These are phyloP conservation scores for Inga leiocalycina DNA, from an alignment of 306 rosid species.

Conservation along the genomic window DNA sequence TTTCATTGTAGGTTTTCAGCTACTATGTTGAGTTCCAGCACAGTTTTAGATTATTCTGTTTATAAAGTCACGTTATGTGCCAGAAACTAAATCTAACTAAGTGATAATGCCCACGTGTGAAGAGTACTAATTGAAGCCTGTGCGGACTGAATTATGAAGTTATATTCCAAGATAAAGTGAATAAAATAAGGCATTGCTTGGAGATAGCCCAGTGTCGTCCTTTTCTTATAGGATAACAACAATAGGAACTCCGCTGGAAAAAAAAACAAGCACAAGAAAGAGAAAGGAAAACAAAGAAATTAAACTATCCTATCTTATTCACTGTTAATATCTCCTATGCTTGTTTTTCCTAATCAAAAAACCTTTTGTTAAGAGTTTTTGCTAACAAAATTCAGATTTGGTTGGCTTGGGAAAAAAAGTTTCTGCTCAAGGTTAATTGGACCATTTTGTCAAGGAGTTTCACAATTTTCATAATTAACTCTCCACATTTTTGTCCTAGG, in stretches of 20 bases:
- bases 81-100: slow-evolving; percentile 10
- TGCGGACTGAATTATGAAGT: not conserved
- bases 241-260: not conserved
- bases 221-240: not conserved
- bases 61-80: slow-evolving; percentile 1
- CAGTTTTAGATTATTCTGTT: not conserved
- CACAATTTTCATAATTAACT: not conserved
- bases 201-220: not conserved
- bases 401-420: not conserved
- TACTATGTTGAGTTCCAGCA: not conserved
- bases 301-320: not conserved
- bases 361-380: not conserved
- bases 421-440: not conserved
- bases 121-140: not conserved
- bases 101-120: slow-evolving; percentile 3
- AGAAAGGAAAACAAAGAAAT: not conserved
- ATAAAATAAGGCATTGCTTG: not conserved
- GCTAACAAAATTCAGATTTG: not conserved
- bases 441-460: not conserved
- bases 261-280: too few relatives aligned
- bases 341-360: not conserved
- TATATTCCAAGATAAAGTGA: not conserved
- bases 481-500: not conserved
- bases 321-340: not conserved
- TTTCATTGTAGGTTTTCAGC: not conserved